These are phyloP conservation scores for Lactifluus piperatus DNA, from an alignment of 768 basidiomycete genomes.

Conservation along the genomic window DNA sequence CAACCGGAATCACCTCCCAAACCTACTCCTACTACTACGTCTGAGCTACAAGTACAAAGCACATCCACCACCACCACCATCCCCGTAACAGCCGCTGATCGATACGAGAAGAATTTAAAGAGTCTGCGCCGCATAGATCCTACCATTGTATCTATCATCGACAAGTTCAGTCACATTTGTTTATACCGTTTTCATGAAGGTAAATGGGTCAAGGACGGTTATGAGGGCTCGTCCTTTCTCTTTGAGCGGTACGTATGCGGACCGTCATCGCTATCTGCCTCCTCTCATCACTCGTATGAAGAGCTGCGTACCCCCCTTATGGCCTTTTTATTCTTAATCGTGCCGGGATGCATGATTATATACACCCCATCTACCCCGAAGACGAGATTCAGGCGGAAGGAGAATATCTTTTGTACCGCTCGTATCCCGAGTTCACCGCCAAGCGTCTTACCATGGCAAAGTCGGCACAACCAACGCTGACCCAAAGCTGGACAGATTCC, in stretches of 20 bases:
- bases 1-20: conserved; percentile 5
- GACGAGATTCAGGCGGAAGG: conserved; percentile 59
- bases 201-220: conserved; percentile 79
- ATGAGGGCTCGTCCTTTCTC: conserved; percentile 84
- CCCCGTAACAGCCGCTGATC: conserved; percentile 48
- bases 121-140: conserved; percentile 73
- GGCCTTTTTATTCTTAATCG: conserved; percentile 82
- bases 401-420: conserved; percentile 63
- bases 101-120: conserved; percentile 73
- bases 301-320: conserved; percentile 71
- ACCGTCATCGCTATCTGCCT: neutral
- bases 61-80: neutral
- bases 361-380: conserved; percentile 67
- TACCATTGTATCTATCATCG: conserved; percentile 70
- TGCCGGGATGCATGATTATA: conserved; percentile 70
- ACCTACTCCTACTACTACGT: neutral
- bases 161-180: conserved; percentile 85
- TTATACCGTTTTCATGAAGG: conserved; percentile 65
- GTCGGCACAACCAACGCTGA: conserved; percentile 21
- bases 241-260: conserved; percentile 59
- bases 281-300: conserved; percentile 26
- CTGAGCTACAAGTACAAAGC: conserved; percentile 3
- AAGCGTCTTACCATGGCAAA: conserved; percentile 27
- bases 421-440: conserved; percentile 59
- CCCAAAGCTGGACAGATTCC: conserved; percentile 21